Evolutionary conservation across 1,139 yeast species (phyloP).

Genomic region (Lodderomyces parapsilosis): DNA sequence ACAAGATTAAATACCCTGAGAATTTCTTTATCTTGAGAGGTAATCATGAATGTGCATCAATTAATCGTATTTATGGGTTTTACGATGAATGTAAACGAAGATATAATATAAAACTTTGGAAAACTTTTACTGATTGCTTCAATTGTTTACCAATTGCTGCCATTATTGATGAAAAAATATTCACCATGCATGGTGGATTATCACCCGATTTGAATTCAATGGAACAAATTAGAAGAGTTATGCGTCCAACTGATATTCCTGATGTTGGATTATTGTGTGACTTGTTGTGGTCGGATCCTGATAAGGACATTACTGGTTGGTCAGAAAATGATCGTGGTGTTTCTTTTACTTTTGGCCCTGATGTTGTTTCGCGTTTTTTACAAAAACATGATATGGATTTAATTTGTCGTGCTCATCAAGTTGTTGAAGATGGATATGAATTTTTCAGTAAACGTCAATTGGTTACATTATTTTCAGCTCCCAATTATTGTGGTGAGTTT

Average conservation of each 20-base stretch:
- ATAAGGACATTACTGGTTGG: constrained; percentile 97
- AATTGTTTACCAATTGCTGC: constrained; percentile 98
- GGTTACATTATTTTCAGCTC: constrained; percentile 93
- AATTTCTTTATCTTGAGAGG: constrained; percentile 94
- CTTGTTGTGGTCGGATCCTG: constrained; percentile 97
- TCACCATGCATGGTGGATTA: constrained; percentile 98
- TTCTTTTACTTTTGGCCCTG: constrained; percentile 96
- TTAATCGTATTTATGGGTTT: constrained; percentile 94
- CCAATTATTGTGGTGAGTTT: constrained; percentile 97
- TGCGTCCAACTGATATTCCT: constrained; percentile 99
- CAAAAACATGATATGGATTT: constrained; percentile 97
- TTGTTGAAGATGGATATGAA: constrained; percentile 98
- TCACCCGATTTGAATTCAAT: constrained; percentile 94
- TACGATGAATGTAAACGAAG: constrained; percentile 98
- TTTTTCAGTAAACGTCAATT: constrained; percentile 93
- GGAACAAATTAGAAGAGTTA: constrained; percentile 97
- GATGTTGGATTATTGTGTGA: constrained; percentile 96
- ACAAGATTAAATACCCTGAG: constrained; percentile 96
- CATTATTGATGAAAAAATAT: constrained; percentile 93
- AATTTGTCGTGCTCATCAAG: constrained; percentile 97
- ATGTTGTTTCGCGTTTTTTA: constrained; percentile 88
- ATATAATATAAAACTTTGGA: constrained; percentile 96
- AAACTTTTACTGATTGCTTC: constrained; percentile 96
- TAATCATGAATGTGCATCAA: constrained; percentile 96
- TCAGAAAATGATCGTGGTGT: constrained; percentile 98